Evolutionary conservation across 192 early-diverging fungal species (phyloP).

Genomic region (Coemansia sp.): DNA sequence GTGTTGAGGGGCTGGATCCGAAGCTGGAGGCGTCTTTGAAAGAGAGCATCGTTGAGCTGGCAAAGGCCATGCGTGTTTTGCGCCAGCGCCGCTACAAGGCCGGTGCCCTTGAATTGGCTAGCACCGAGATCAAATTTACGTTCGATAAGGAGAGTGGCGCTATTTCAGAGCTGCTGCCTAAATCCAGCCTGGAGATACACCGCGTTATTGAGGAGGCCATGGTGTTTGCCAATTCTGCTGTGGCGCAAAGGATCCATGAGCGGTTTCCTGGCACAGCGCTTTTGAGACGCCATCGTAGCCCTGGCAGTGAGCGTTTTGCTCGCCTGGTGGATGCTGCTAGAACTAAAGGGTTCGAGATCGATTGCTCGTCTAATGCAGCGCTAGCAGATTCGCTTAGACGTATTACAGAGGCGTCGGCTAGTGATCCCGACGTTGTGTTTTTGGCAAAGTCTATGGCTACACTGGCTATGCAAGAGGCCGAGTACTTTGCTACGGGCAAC

Average conservation of each 20-base stretch:
- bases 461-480: constrained; percentile 71
- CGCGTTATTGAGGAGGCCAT: constrained; percentile 77
- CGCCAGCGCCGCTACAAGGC: constrained; percentile 56
- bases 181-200: constrained; percentile 66
- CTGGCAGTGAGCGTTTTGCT: constrained; percentile 61
- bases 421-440: constrained; percentile 57
- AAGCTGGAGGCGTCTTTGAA: constrained; percentile 40
- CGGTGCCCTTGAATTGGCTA: constrained; percentile 71
- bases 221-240: constrained; percentile 72
- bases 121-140: constrained; percentile 73
- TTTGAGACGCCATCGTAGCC: constrained; percentile 68
- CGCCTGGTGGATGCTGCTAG: constrained; percentile 58
- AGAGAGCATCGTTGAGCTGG: constrained; percentile 48
- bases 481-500: constrained; percentile 66
- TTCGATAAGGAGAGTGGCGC: constrained; percentile 57
- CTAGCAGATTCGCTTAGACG: constrained; percentile 60
- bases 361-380: constrained; percentile 62
- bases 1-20: constrained; percentile 47
- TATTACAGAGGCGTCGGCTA: constrained; percentile 35
- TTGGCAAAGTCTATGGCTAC: constrained; percentile 74
- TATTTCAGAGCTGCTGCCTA: constrained; percentile 67
- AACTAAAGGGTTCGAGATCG: constrained; percentile 60
- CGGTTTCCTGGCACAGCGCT: constrained; percentile 58
- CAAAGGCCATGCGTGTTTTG: constrained; percentile 56
- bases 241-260: constrained; percentile 61